Percentiles rank a stretch among this genome's conserved stretches.
Evolutionary conservation across 192 early-diverging fungal genomes (phyloP).

Genomic region (Podila epicladia): DNA sequence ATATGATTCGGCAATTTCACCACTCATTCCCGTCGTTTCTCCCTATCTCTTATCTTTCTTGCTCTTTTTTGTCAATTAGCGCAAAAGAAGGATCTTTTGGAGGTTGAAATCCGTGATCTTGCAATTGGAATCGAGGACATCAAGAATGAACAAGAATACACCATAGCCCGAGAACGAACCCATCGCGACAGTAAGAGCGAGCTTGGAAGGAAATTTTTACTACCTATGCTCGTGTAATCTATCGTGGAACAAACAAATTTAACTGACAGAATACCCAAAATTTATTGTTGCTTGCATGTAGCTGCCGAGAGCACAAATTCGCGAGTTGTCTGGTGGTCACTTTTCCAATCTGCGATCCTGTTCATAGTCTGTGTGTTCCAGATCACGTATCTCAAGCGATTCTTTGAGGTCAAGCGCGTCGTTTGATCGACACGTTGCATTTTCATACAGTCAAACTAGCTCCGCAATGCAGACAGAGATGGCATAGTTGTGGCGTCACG

Average conservation of each 20-base stretch:
- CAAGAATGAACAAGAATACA: conserved; percentile 78
- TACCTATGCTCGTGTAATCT: no score
- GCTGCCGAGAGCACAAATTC: conserved; percentile 83
- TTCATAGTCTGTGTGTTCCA: conserved; percentile 77
- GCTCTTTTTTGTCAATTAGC: neutral
- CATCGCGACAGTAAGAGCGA: conserved; percentile 74
- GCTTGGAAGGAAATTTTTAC: neutral
- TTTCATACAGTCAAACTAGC: no score
- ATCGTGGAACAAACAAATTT: no score
- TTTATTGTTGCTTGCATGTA: conserved; percentile 25
- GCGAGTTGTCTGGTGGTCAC: conserved; percentile 83
- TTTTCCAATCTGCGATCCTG: conserved; percentile 69
- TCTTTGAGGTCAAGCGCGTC: conserved; percentile 75
- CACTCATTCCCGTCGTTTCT: neutral
- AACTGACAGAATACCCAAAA: neutral
- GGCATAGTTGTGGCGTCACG: no score
- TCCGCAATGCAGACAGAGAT: no score
- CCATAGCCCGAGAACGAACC: conserved; percentile 65
- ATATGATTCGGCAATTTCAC: no score
- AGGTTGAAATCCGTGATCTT: conserved; percentile 70
- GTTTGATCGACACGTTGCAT: conserved; percentile 42
- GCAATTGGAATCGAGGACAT: conserved; percentile 68
- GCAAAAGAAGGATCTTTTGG: conserved; percentile 64
- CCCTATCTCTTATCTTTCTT: conserved; percentile 9
- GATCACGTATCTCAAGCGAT: conserved; percentile 77